These are phyloP conservation scores for Candida multigemmis DNA, from an alignment of 805 yeast species.

Conservation along the genomic window DNA sequence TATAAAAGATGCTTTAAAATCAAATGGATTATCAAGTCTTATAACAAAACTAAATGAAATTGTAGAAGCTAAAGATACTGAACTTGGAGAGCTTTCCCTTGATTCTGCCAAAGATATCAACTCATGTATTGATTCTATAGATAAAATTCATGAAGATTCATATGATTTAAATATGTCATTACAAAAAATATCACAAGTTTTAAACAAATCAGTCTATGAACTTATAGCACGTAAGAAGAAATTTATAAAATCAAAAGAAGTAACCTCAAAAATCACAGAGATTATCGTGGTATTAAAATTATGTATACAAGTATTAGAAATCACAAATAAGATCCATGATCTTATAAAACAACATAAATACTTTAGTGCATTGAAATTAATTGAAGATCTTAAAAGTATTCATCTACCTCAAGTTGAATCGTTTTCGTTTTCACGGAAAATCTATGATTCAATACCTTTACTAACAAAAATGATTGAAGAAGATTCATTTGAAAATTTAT, in stretches of 20 bases:
- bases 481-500: conserved; percentile 59
- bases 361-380: conserved; percentile 76
- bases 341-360: conserved; percentile 66
- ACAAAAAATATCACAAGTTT: conserved; percentile 42
- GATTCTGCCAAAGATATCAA: conserved; percentile 49
- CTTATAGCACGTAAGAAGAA: conserved; percentile 54
- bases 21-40: conserved; percentile 47
- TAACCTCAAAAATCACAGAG: conserved; percentile 59
- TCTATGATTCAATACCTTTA: conserved; percentile 69
- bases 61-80: conserved; percentile 52
- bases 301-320: conserved; percentile 75
- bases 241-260: conserved; percentile 52
- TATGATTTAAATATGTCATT: conserved; percentile 48
- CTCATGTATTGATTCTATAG: conserved; percentile 53
- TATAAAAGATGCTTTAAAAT: conserved; percentile 51
- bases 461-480: conserved; percentile 64
- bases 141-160: conserved; percentile 50
- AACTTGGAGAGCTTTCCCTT: conserved; percentile 54
- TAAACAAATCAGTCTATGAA: conserved; percentile 58
- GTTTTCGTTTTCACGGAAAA: conserved; percentile 67
- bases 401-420: conserved; percentile 64
- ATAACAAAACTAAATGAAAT: conserved; percentile 46
- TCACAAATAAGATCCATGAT: conserved; percentile 79
- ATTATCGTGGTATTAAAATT: conserved; percentile 60
- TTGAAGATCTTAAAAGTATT: conserved; percentile 64